These are phyloP conservation scores for Westerdykella sp. DNA, from an alignment of 2,329 filamentous ascomycete species.

Conservation along the genomic window DNA sequence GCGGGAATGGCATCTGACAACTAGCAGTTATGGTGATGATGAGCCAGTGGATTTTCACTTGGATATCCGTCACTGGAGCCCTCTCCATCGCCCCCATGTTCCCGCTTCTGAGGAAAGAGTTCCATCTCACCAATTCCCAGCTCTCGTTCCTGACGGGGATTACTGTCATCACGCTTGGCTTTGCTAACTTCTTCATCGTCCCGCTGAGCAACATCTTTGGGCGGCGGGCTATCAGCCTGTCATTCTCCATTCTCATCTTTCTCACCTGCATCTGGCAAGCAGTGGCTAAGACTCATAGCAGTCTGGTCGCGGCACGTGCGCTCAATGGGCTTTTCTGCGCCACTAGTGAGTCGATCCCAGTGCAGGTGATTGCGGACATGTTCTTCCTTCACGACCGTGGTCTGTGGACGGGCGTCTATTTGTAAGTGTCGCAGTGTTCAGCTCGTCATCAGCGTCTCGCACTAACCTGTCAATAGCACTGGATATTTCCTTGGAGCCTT, in stretches of 20 bases:
- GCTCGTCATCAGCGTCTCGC: constrained; percentile 5
- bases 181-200: constrained; percentile 42
- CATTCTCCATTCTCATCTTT: constrained; percentile 38
- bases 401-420: constrained; percentile 36
- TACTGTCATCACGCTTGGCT: constrained; percentile 42
- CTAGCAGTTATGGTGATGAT: constrained; percentile 28
- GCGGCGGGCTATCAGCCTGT: constrained; percentile 36
- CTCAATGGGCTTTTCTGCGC: constrained; percentile 41
- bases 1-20: neutral
- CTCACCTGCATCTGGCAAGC: constrained; percentile 42
- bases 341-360: constrained; percentile 40
- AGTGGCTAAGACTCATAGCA: constrained; percentile 38
- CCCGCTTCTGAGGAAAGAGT: constrained; percentile 37
- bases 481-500: constrained; percentile 41
- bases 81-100: constrained; percentile 43
- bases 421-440: constrained; percentile 18
- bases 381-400: constrained; percentile 43
- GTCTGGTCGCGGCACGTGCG: constrained; percentile 40
- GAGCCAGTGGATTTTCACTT: constrained; percentile 39
- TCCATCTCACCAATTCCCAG: constrained; percentile 38
- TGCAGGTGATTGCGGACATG: constrained; percentile 42
- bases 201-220: constrained; percentile 43
- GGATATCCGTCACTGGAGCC: constrained; percentile 40
- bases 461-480: constrained; percentile 18
- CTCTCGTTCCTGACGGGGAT: constrained; percentile 39